phyloP scores from a whole-genome alignment of 2,329 filamentous ascomycete genomes.

The Colletotrichum sp. region DNA sequence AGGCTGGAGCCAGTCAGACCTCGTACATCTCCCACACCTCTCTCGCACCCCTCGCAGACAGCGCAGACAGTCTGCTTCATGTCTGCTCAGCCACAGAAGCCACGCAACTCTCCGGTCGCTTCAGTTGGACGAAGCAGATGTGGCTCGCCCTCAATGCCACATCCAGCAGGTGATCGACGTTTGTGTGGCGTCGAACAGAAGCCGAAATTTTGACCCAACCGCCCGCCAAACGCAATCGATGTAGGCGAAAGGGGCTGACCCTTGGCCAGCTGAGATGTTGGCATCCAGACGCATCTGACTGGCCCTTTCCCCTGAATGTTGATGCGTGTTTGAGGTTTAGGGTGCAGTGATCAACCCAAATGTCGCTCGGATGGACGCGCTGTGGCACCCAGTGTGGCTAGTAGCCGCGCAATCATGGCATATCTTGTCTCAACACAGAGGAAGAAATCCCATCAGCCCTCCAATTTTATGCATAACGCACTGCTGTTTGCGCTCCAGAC shows the following conservation, averaged over 20 bases:
- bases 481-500: neutral
- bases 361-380: neutral
- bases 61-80: neutral
- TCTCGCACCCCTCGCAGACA: neutral
- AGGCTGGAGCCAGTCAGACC: constrained; percentile 7
- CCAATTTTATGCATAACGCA: constrained; percentile 1
- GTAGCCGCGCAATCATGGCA: constrained; percentile 1
- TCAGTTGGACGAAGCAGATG: neutral
- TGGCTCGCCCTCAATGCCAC: neutral
- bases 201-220: neutral
- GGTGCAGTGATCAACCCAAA: neutral
- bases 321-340: neutral
- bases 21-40: neutral
- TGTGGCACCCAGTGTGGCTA: constrained; percentile 15
- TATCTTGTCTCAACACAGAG: neutral
- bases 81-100: constrained; percentile 11
- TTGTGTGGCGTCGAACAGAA: neutral
- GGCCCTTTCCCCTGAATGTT: constrained; percentile 7
- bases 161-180: constrained; percentile 5
- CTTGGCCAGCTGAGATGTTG: constrained; percentile 14
- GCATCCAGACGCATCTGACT: neutral
- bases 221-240: neutral
- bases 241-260: neutral
- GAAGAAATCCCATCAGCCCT: neutral
- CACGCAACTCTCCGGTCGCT: neutral